These are phyloP conservation scores for Cadophora sp. DNA, from an alignment of 2,329 filamentous ascomycete species.

Conservation along the genomic window DNA sequence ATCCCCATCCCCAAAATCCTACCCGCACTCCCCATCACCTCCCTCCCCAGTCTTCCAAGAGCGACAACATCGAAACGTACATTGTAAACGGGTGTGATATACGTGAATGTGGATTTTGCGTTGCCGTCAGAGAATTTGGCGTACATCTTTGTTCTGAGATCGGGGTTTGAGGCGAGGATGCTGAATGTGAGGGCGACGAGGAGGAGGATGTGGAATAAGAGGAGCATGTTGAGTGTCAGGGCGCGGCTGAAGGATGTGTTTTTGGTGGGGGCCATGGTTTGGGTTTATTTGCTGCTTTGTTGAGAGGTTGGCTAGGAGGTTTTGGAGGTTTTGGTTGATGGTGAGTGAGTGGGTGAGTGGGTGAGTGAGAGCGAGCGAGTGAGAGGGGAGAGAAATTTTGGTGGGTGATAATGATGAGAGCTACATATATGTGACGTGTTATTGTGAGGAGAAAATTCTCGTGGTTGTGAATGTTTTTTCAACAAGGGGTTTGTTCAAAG, in stretches of 20 bases:
- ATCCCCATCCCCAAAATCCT: neutral
- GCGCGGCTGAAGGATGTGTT: neutral
- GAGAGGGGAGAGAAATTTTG: no score
- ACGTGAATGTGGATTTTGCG: neutral
- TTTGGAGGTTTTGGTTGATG: neutral
- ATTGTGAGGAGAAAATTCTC: neutral
- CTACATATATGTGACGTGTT: neutral
- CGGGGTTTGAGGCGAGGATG: neutral
- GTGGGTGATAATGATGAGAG: neutral
- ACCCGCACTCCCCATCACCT: neutral
- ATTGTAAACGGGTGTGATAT: neutral
- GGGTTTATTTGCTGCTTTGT: neutral
- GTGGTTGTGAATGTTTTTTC: neutral
- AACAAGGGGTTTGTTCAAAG: neutral
- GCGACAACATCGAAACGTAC: neutral
- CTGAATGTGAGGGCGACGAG: neutral
- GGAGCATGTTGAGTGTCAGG: neutral
- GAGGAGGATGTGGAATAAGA: constrained; percentile 4
- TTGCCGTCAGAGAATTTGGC: neutral
- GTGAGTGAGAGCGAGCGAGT: neutral
- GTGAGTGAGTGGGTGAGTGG: neutral
- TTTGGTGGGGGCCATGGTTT: neutral
- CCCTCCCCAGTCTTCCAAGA: neutral
- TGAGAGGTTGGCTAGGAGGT: neutral
- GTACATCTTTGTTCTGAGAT: neutral